A percentile compares a stretch with the other conserved stretches of the same genome.
These are phyloP conservation scores for Cucumis hystrix DNA, from an alignment of 306 rosid species.

Conservation along the genomic window DNA sequence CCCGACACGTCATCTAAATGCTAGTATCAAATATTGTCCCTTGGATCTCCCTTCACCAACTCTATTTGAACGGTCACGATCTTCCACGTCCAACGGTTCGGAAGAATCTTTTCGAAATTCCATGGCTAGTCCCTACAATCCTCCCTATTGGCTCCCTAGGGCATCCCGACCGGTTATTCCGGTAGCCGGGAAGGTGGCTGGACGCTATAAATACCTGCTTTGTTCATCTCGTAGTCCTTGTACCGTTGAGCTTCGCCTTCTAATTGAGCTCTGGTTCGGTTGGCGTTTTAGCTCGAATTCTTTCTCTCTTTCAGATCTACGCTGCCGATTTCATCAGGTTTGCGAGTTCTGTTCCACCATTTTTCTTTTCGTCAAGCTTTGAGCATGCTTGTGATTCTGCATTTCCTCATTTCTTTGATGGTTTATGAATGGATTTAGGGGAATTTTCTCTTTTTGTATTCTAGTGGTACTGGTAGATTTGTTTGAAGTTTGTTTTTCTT, in stretches of 20 bases:
- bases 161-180: not conserved
- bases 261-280: conserved; percentile 8
- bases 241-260: conserved; percentile 6
- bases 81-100: not conserved
- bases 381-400: not conserved
- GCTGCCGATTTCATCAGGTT: conserved; percentile 13
- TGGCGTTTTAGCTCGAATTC: not conserved
- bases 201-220: not conserved
- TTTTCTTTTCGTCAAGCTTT: not conserved
- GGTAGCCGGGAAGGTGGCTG: not conserved
- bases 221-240: not conserved
- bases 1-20: conserved; percentile 18
- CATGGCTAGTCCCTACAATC: not conserved
- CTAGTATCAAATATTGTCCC: not conserved
- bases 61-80: not conserved
- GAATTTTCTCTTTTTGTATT: not conserved
- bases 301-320: conserved; percentile 3
- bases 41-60: not conserved
- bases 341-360: not conserved
- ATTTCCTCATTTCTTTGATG: not conserved
- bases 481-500: not conserved
- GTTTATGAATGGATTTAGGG: not conserved
- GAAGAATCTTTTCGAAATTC: conserved; percentile 5
- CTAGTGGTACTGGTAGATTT: not conserved
- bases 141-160: not conserved